Conservation (phyloP, 192 early-diverging fungal species). For the Gaertneriomyces sp. region DNA sequence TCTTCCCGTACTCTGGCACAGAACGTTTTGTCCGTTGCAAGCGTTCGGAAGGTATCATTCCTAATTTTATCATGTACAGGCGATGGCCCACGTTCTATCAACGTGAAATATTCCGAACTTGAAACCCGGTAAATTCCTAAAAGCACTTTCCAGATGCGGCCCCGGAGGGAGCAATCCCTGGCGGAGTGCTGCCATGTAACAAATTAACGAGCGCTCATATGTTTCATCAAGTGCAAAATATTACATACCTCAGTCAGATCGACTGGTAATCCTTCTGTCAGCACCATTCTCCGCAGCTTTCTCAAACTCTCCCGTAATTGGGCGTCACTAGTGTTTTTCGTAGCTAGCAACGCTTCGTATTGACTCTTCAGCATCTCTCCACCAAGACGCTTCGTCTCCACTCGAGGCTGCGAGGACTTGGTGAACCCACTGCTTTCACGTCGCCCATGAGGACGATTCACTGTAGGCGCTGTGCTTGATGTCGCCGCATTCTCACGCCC, state of each 20-base stretch:
- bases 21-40: conserved; percentile 77
- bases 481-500: neutral
- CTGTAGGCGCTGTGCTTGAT: conserved; percentile 1
- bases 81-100: conserved; percentile 63
- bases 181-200: neutral
- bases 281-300: conserved; percentile 52
- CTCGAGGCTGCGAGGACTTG: neutral
- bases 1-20: conserved; percentile 65
- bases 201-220: neutral
- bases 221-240: neutral
- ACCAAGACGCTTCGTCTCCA: neutral
- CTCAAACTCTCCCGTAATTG: conserved; percentile 53
- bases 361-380: neutral
- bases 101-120: conserved; percentile 65
- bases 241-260: conserved; percentile 30
- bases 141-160: conserved; percentile 70
- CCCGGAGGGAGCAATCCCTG: conserved; percentile 43
- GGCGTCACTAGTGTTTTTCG: conserved; percentile 51
- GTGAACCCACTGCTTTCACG: neutral
- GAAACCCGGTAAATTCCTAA: conserved; percentile 69
- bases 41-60: conserved; percentile 86
- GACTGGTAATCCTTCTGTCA: conserved; percentile 60
- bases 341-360: conserved; percentile 48
- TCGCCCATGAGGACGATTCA: neutral
- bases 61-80: conserved; percentile 74